Evolutionary conservation across 306 rosid species (phyloP).

Genomic region (Corylus americana): DNA sequence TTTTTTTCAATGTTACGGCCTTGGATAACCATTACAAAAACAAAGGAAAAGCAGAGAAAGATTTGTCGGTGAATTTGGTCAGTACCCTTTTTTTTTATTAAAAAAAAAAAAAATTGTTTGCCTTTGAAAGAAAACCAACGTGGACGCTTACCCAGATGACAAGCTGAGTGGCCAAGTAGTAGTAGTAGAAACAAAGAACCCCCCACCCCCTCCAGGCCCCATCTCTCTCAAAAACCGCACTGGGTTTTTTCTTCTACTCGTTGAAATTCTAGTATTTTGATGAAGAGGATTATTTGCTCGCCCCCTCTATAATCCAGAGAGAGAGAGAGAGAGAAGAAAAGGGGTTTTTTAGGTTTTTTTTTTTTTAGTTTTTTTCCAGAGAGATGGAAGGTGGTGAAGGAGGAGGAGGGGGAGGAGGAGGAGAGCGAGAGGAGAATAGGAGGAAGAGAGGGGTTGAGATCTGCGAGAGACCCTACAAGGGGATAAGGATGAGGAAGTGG

Average conservation of each 20-base stretch:
- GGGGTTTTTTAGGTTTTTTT: background rate
- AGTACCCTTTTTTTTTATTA: background rate
- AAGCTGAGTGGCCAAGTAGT: conserved; percentile 54
- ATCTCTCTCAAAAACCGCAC: conserved; percentile 21
- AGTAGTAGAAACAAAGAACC: conserved; percentile 17
- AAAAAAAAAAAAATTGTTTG: background rate
- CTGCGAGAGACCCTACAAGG: conserved; percentile 82
- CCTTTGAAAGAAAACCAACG: conserved; percentile 46
- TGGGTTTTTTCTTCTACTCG: conserved; percentile 30
- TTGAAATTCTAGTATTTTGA: conserved; percentile 23
- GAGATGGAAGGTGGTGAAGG: conserved; percentile 24
- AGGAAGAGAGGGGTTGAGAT: conserved; percentile 35
- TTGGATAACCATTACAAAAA: conserved; percentile 1
- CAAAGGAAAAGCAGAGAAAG: background rate
- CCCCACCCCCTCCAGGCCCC: background rate
- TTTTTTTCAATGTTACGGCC: conserved; percentile 5
- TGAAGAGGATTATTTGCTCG: conserved; percentile 30
- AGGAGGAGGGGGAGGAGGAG: conserved; percentile 15
- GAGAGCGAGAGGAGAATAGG: conserved; percentile 10
- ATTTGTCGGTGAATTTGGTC: conserved; percentile 59
- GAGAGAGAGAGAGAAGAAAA: background rate
- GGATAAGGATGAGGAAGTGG: conserved; percentile 99
- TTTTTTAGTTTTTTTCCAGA: background rate
- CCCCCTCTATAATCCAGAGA: conserved; percentile 27
- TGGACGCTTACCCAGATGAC: conserved; percentile 68